phyloP scores from a whole-genome alignment of 768 basidiomycete species.

The Termitomyces sp. region DNA sequence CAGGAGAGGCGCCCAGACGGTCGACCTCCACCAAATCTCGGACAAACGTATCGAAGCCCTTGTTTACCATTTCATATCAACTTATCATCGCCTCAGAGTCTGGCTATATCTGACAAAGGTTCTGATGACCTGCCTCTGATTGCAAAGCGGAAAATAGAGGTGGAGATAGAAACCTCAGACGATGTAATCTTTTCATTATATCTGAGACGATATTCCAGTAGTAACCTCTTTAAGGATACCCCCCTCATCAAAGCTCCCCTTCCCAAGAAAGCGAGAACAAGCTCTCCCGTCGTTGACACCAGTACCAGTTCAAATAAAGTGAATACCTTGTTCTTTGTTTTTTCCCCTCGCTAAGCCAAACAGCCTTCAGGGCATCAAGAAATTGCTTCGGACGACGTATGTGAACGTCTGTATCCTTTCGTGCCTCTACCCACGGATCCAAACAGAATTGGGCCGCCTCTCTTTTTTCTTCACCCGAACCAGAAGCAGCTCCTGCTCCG shows the following conservation, averaged over 20 bases:
- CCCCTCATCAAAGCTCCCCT: constrained; percentile 5
- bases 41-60: not conserved
- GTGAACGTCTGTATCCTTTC: not conserved
- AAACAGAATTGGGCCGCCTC: not conserved
- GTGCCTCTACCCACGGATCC: not conserved
- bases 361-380: not conserved
- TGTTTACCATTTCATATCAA: not conserved
- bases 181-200: not conserved
- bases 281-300: not conserved
- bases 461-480: constrained; percentile 3
- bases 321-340: not conserved
- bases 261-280: constrained; percentile 4
- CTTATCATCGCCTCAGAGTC: constrained; percentile 3
- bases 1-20: not conserved
- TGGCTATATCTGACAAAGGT: constrained; percentile 4
- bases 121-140: constrained; percentile 11
- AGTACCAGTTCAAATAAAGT: not conserved
- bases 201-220: not conserved
- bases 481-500: not conserved
- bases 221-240: constrained; percentile 1
- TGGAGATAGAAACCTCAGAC: constrained; percentile 3
- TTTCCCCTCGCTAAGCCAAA: not conserved
- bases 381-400: not conserved
- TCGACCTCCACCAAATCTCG: constrained; percentile 2
- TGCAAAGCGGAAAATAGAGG: constrained; percentile 7